Evolutionary conservation across 2,329 filamentous ascomycete species (phyloP).

Genomic region (Colletotrichum horii): DNA sequence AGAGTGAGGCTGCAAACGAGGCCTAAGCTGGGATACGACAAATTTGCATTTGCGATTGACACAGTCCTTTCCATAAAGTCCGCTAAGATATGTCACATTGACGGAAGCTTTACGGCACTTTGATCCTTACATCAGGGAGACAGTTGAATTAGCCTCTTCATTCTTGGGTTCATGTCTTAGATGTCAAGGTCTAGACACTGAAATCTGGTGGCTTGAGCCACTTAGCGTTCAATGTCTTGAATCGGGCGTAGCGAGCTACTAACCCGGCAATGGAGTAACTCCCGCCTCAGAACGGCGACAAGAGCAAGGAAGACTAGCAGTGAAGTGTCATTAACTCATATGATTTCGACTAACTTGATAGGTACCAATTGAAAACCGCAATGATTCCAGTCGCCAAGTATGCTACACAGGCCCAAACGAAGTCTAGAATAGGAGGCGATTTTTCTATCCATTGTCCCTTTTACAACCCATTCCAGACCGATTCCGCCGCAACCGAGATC

Average conservation of each 20-base stretch:
- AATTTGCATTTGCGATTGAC: not conserved
- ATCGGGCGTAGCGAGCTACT: not conserved
- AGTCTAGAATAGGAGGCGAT: not conserved
- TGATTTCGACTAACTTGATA: not conserved
- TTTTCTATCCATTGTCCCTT: not conserved
- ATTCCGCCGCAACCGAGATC: not conserved
- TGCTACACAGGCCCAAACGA: not conserved
- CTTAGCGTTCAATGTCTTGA: not conserved
- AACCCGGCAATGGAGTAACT: not conserved
- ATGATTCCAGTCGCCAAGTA: not conserved
- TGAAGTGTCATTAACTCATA: not conserved
- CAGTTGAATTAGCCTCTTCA: not conserved
- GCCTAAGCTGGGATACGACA: not conserved
- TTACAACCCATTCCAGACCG: conserved; percentile 7
- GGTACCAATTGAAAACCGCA: not conserved
- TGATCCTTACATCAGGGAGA: not conserved
- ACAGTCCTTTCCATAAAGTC: not conserved
- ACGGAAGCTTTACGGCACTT: not conserved
- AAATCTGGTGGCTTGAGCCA: not conserved
- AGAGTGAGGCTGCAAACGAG: not conserved
- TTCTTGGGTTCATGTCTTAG: not conserved
- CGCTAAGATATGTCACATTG: not conserved
- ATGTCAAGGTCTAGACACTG: not conserved
- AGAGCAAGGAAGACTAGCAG: not conserved
- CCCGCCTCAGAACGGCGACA: not conserved